Evolutionary conservation across 441 rosid genomes (phyloP).

Genomic region (Syzygium syzygioides): DNA sequence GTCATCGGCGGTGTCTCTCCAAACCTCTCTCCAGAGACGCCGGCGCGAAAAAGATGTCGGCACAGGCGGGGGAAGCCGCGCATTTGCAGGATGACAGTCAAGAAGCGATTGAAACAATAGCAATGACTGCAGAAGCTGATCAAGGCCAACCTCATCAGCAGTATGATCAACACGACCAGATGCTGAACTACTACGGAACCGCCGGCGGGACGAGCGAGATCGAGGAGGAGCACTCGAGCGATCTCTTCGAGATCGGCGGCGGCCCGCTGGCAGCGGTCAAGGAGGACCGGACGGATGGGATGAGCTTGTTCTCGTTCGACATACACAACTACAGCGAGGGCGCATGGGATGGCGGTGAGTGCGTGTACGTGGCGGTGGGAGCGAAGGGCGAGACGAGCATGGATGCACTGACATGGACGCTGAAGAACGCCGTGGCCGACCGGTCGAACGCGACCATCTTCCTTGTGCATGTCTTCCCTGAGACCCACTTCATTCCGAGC

Average conservation of each 20-base stretch:
- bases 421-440: constrained; percentile 28
- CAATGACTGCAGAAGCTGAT: background rate
- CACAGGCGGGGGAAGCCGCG: background rate
- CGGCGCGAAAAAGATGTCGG: background rate
- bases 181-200: background rate
- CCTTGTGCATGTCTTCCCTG: constrained; percentile 72
- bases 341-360: background rate
- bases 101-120: background rate
- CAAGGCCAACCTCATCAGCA: background rate
- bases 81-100: background rate
- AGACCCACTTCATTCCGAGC: constrained; percentile 59
- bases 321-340: background rate
- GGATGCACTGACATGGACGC: constrained; percentile 72
- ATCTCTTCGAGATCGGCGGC: background rate
- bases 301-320: constrained; percentile 1
- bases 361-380: constrained; percentile 8
- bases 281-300: background rate
- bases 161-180: background rate
- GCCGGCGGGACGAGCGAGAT: constrained; percentile 1
- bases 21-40: background rate
- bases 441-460: constrained; percentile 29
- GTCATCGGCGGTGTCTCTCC: background rate
- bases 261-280: background rate
- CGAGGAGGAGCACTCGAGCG: background rate
- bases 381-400: constrained; percentile 59